phyloP scores from a whole-genome alignment of 1,284 basidiomycete species.

The Trichosporon inkin region DNA sequence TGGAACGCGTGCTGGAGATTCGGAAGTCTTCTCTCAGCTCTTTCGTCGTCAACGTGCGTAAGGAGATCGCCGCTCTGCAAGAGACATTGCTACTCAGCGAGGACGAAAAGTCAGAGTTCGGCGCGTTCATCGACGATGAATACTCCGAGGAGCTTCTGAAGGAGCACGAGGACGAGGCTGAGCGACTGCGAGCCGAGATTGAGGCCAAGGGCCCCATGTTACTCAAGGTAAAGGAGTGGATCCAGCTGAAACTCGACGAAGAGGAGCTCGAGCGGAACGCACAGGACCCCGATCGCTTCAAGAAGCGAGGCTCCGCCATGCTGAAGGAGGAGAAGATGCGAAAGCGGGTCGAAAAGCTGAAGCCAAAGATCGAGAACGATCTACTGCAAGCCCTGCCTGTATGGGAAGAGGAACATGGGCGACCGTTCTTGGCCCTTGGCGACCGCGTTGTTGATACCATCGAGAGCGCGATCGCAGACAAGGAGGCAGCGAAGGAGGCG shows the following conservation, averaged over 20 bases:
- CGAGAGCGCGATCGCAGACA: slow-evolving; percentile 62
- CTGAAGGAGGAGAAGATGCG: slow-evolving; percentile 96
- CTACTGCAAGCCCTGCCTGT: slow-evolving; percentile 70
- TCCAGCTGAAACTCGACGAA: slow-evolving; percentile 84
- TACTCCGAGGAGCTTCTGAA: slow-evolving; percentile 81
- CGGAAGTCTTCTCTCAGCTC: slow-evolving; percentile 81
- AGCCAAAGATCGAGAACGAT: slow-evolving; percentile 90
- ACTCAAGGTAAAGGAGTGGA: slow-evolving; percentile 76
- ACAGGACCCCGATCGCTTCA: slow-evolving; percentile 48
- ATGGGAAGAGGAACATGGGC: slow-evolving; percentile 79
- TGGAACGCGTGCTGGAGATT: slow-evolving; percentile 82
- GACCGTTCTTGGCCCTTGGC: slow-evolving; percentile 80
- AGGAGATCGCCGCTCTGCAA: slow-evolving; percentile 78
- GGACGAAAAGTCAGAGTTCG: slow-evolving; percentile 74
- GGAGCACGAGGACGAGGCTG: slow-evolving; percentile 83
- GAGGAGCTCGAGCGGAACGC: slow-evolving; percentile 65
- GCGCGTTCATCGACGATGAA: slow-evolving; percentile 75
- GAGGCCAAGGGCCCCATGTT: slow-evolving; percentile 72
- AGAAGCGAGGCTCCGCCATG: slow-evolving; percentile 62
- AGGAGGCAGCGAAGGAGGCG: slow-evolving; percentile 69
- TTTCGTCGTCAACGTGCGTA: slow-evolving; percentile 77
- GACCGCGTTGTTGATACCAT: slow-evolving; percentile 76
- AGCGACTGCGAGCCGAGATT: slow-evolving; percentile 72
- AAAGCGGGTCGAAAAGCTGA: slow-evolving; percentile 89
- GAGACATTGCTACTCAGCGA: slow-evolving; percentile 80